Conservation (phyloP, 1,284 basidiomycete species). For the Boletus sp. region DNA sequence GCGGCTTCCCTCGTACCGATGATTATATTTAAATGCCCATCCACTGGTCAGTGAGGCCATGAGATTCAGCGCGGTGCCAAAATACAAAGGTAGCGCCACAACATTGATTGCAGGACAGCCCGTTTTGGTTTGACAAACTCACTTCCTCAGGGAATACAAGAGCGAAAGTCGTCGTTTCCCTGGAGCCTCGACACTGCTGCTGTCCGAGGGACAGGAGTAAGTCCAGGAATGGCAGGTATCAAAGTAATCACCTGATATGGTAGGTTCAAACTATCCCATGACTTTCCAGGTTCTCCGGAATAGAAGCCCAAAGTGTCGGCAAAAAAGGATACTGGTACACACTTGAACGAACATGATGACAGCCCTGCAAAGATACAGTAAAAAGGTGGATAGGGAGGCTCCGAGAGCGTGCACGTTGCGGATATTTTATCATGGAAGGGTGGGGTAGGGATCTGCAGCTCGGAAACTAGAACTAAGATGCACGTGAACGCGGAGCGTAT, state of each 20-base stretch:
- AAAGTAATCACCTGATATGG: conserved; percentile 32
- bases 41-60: background rate
- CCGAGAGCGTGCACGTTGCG: conserved; percentile 9
- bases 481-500: conserved; percentile 20
- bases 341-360: conserved; percentile 5
- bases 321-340: conserved; percentile 19
- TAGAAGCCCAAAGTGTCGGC: background rate
- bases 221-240: conserved; percentile 23
- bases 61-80: background rate
- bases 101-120: background rate
- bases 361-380: conserved; percentile 12
- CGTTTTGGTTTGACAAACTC: conserved; percentile 21
- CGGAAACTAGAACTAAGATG: conserved; percentile 17
- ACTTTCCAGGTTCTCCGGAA: background rate
- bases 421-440: conserved; percentile 6
- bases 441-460: background rate
- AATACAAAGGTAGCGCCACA: conserved; percentile 22
- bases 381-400: conserved; percentile 5
- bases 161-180: too few relatives aligned
- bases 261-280: conserved; percentile 20
- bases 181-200: background rate
- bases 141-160: conserved; percentile 29
- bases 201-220: conserved; percentile 14
- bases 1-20: background rate
- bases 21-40: conserved; percentile 19